A percentile compares a stretch with the other conserved stretches of the same genome.
phyloP scores from a whole-genome alignment of 352 stramenopile species.

The Phytophthora pistaciae region DNA sequence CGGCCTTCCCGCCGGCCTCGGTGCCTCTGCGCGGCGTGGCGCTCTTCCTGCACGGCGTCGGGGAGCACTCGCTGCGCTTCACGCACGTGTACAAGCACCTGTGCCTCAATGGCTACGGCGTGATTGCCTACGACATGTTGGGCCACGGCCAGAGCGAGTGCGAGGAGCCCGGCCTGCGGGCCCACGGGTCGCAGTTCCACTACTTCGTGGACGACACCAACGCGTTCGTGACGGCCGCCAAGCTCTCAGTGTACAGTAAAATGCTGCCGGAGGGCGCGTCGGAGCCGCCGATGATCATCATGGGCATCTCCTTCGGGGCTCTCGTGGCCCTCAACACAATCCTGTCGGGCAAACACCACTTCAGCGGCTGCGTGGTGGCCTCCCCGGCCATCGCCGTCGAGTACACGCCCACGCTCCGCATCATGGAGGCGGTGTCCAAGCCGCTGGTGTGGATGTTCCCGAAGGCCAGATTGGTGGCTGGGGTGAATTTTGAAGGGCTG shows the following conservation, averaged over 20 bases:
- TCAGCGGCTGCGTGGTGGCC: slow-evolving; percentile 59
- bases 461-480: slow-evolving; percentile 53
- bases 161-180: slow-evolving; percentile 42
- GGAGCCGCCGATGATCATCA: slow-evolving; percentile 52
- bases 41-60: slow-evolving; percentile 74
- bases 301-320: slow-evolving; percentile 75
- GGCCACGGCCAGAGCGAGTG: slow-evolving; percentile 65
- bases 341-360: slow-evolving; percentile 52
- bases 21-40: slow-evolving; percentile 52
- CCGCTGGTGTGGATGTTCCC: slow-evolving; percentile 57
- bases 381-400: slow-evolving; percentile 72
- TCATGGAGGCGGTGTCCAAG: slow-evolving; percentile 49
- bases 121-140: slow-evolving; percentile 75
- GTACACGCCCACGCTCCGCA: slow-evolving; percentile 52
- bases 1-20: slow-evolving; percentile 45
- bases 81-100: slow-evolving; percentile 65
- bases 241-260: slow-evolving; percentile 41
- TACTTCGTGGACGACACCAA: slow-evolving; percentile 82
- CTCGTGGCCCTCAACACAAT: slow-evolving; percentile 71
- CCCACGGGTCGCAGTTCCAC: slow-evolving; percentile 60
- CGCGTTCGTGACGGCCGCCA: slow-evolving; percentile 56
- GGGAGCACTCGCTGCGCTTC: slow-evolving; percentile 72
- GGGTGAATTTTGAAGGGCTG: slow-evolving; percentile 57
- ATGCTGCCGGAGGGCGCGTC: slow-evolving; percentile 36
- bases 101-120: slow-evolving; percentile 51